These are phyloP conservation scores for Sanghuangporus sanghuang DNA, from an alignment of 1,284 basidiomycete species.

Conservation along the genomic window DNA sequence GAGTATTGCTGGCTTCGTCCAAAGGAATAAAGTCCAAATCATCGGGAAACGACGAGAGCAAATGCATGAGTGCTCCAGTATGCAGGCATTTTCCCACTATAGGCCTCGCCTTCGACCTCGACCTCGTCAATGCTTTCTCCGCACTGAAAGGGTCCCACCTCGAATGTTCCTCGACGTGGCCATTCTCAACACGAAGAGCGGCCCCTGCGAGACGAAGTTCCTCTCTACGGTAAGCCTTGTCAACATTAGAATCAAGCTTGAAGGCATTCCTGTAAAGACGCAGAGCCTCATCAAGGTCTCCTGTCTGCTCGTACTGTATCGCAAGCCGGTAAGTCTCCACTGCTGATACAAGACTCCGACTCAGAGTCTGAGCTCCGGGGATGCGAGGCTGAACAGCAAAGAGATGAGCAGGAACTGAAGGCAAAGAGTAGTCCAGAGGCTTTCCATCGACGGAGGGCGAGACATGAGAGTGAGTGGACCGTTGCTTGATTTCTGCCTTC, in stretches of 20 bases:
- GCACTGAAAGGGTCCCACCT: neutral
- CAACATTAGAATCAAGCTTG: slow-evolving; percentile 65
- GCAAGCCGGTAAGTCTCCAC: slow-evolving; percentile 66
- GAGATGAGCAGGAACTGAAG: neutral
- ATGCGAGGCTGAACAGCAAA: neutral
- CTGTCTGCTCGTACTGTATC: slow-evolving; percentile 65
- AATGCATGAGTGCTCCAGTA: slow-evolving; percentile 38
- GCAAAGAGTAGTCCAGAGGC: neutral
- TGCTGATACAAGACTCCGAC: slow-evolving; percentile 32
- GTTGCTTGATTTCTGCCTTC: slow-evolving; percentile 59
- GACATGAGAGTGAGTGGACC: slow-evolving; percentile 17
- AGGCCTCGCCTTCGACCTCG: neutral
- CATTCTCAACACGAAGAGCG: neutral
- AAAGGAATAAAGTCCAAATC: slow-evolving; percentile 62
- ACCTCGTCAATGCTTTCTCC: neutral
- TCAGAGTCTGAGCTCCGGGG: neutral
- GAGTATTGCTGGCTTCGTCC: slow-evolving; percentile 53
- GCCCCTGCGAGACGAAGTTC: slow-evolving; percentile 35
- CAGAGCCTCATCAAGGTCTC: slow-evolving; percentile 72
- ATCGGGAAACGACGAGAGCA: slow-evolving; percentile 45
- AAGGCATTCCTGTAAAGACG: slow-evolving; percentile 75
- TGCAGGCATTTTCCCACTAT: slow-evolving; percentile 17
- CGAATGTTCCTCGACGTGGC: neutral
- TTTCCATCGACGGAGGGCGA: neutral
- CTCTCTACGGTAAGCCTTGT: slow-evolving; percentile 52